These are phyloP conservation scores for Schrenkiella parvula DNA, from an alignment of 345 rosid genomes.

Conservation along the genomic window DNA sequence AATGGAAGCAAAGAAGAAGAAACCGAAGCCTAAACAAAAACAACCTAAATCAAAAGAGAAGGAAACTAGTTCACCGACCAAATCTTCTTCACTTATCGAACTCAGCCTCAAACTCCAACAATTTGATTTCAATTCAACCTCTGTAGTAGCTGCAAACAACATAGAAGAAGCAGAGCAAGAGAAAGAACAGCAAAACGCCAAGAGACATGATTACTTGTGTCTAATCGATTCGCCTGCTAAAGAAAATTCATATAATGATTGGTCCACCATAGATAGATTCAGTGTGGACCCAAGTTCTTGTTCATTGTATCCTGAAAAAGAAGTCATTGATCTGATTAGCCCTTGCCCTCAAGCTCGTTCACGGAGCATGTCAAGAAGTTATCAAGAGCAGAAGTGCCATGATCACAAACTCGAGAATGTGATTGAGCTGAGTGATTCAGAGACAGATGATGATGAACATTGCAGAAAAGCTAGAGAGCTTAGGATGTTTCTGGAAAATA, in stretches of 20 bases:
- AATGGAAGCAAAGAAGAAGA: slow-evolving; percentile 46
- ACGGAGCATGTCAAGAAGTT: slow-evolving; percentile 24
- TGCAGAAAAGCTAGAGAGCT: slow-evolving; percentile 59
- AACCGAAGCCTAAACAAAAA: slow-evolving; percentile 35
- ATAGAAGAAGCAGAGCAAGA: slow-evolving; percentile 30
- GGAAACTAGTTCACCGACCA: slow-evolving; percentile 36
- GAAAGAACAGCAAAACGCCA: slow-evolving; percentile 10
- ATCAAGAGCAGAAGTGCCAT: slow-evolving; percentile 25
- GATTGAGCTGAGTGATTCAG: slow-evolving; percentile 73
- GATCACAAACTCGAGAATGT: slow-evolving; percentile 28
- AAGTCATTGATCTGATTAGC: slow-evolving; percentile 72
- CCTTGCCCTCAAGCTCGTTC: slow-evolving; percentile 45
- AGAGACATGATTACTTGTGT: slow-evolving; percentile 15
- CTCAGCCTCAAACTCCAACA: slow-evolving; percentile 56
- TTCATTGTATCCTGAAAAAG: slow-evolving; percentile 24
- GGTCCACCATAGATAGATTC: neutral
- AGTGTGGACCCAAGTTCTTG: neutral
- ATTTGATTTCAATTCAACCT: slow-evolving; percentile 48
- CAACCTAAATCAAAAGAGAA: slow-evolving; percentile 25
- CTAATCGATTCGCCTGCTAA: slow-evolving; percentile 26
- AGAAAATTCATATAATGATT: neutral
- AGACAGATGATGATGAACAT: slow-evolving; percentile 53
- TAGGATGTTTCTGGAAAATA: slow-evolving; percentile 52
- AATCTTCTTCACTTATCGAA: slow-evolving; percentile 33
- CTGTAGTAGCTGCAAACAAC: slow-evolving; percentile 4